Conservation (phyloP, 1,284 basidiomycete genomes). For the Fistulinella cinereoalba region DNA sequence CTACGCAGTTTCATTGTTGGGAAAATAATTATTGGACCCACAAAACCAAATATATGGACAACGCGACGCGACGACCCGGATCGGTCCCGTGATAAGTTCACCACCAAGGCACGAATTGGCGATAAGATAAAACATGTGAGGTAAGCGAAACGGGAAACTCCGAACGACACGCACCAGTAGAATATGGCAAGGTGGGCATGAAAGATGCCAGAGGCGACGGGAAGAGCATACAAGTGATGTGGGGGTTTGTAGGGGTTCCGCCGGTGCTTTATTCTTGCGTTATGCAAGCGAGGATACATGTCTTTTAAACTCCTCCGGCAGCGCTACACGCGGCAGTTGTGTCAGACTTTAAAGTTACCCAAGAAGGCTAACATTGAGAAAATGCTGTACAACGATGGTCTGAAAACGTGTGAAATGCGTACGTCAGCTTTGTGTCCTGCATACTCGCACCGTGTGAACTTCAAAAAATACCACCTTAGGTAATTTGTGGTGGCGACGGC, state of each 20-base stretch:
- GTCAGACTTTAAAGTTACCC: slow-evolving; percentile 26
- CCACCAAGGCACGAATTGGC: neutral
- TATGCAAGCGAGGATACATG: slow-evolving; percentile 6
- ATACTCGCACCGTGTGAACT: slow-evolving; percentile 2
- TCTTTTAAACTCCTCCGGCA: slow-evolving; percentile 25
- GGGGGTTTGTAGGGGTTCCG: slow-evolving; percentile 1
- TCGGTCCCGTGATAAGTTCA: slow-evolving; percentile 13
- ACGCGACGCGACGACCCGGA: slow-evolving; percentile 14
- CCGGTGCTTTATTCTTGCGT: slow-evolving; percentile 12
- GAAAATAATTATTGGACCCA: slow-evolving; percentile 33
- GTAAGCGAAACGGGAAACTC: slow-evolving; percentile 22
- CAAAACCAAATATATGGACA: slow-evolving; percentile 32
- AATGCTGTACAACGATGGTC: slow-evolving; percentile 25
- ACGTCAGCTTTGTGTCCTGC: slow-evolving; percentile 23
- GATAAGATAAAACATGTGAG: slow-evolving; percentile 24
- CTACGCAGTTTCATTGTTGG: slow-evolving; percentile 28
- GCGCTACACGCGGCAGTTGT: slow-evolving; percentile 13
- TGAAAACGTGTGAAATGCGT: slow-evolving; percentile 28
- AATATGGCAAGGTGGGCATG: neutral
- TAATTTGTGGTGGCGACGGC: slow-evolving; percentile 24
- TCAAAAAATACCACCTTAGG: slow-evolving; percentile 19
- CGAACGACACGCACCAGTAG: slow-evolving; percentile 14
- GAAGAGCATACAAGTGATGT: slow-evolving; percentile 11
- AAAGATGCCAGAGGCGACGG: neutral
- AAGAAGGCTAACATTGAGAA: slow-evolving; percentile 16